A percentile compares a stretch with the other conserved stretches of the same genome.
Conservation (phyloP, 768 basidiomycete genomes). For the Lenzites betulinus region DNA sequence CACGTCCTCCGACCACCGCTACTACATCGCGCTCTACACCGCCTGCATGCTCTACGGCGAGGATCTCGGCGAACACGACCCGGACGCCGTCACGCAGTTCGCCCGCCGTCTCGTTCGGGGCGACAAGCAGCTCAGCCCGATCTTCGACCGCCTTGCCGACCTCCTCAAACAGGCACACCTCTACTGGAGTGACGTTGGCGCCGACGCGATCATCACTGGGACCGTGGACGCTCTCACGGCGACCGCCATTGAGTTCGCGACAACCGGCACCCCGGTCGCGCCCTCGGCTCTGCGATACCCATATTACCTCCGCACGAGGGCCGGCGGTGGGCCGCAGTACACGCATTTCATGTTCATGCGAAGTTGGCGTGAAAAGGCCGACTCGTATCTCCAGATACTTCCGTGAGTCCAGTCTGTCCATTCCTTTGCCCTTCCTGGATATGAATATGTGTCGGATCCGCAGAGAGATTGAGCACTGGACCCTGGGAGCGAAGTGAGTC, state of each 20-base stretch:
- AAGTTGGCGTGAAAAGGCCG: constrained; percentile 33
- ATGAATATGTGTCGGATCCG: background rate
- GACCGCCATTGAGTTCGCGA: constrained; percentile 37
- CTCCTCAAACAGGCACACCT: constrained; percentile 34
- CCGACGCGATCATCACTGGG: constrained; percentile 32
- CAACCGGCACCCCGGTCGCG: constrained; percentile 29
- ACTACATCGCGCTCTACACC: constrained; percentile 45
- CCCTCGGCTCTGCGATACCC: constrained; percentile 32
- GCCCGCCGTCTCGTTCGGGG: constrained; percentile 35
- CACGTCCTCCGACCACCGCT: constrained; percentile 21
- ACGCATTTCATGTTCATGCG: constrained; percentile 34
- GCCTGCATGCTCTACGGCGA: constrained; percentile 41
- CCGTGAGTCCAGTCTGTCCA: constrained; percentile 26
- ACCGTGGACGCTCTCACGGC: constrained; percentile 41
- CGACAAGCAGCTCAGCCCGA: constrained; percentile 33
- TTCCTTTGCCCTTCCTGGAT: background rate
- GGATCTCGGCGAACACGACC: constrained; percentile 35
- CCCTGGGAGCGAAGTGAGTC: constrained; percentile 18
- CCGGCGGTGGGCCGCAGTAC: constrained; percentile 41
- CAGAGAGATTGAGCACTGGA: constrained; percentile 21
- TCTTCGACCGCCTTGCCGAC: constrained; percentile 40
- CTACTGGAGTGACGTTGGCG: constrained; percentile 35
- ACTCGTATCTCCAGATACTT: constrained; percentile 40
- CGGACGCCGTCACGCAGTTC: constrained; percentile 36
- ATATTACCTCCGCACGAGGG: constrained; percentile 31